A percentile compares a stretch with the other conserved stretches of the same genome.
Conservation (phyloP, 345 rosid genomes). For the Citrus hindsii region DNA sequence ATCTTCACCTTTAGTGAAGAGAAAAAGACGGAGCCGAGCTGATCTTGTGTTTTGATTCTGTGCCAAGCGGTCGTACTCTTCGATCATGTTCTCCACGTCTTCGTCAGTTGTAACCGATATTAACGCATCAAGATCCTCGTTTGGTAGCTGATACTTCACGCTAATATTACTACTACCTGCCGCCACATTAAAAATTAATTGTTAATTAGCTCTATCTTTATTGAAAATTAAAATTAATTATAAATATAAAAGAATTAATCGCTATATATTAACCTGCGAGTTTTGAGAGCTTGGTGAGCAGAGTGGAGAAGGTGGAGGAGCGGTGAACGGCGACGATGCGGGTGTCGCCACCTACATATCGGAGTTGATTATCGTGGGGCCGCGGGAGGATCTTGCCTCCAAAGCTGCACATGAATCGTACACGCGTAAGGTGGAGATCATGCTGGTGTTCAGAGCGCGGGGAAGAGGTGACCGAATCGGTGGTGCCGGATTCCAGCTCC, state of each 20-base stretch:
- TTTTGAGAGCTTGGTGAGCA: constrained; percentile 70
- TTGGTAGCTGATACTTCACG: constrained; percentile 93
- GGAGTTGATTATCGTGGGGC: constrained; percentile 89
- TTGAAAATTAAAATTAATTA: too few relatives aligned
- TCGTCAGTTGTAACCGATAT: constrained; percentile 93
- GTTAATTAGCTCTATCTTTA: neutral
- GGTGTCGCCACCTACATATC: constrained; percentile 95
- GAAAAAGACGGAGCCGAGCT: constrained; percentile 81
- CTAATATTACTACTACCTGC: constrained; percentile 58
- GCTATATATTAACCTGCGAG: constrained; percentile 46
- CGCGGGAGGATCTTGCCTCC: constrained; percentile 97
- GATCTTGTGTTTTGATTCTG: constrained; percentile 66
- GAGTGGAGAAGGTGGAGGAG: constrained; percentile 51
- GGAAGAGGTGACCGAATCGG: constrained; percentile 66
- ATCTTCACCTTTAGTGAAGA: constrained; percentile 58
- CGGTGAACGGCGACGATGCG: constrained; percentile 84
- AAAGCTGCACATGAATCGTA: constrained; percentile 93
- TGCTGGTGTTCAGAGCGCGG: constrained; percentile 70
- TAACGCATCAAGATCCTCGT: constrained; percentile 93
- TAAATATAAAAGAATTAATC: too few relatives aligned
- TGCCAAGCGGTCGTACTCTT: constrained; percentile 82
- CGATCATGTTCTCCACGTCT: constrained; percentile 97
- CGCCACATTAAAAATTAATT: neutral
- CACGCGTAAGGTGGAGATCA: constrained; percentile 32
- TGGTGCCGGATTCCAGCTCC: constrained; percentile 58